Conservation (phyloP, 148 eudicot genomes). For the Selenicereus undatus region DNA sequence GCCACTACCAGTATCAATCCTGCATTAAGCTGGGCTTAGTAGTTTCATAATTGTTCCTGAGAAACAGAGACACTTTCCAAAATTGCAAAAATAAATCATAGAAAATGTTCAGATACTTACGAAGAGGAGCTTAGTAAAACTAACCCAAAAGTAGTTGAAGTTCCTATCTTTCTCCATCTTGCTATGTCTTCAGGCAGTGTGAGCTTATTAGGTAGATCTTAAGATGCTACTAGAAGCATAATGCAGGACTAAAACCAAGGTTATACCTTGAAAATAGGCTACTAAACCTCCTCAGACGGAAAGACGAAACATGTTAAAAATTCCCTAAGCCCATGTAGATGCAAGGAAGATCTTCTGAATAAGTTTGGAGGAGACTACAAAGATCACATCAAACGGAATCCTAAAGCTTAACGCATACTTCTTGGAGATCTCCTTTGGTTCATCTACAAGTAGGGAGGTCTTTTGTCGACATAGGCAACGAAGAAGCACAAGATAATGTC, state of each 20-base stretch:
- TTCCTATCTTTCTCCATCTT: constrained; percentile 69
- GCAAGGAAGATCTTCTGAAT: constrained; percentile 36
- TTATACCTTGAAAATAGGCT: constrained; percentile 61
- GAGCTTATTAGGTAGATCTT: neutral
- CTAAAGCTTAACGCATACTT: constrained; percentile 46
- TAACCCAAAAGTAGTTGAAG: constrained; percentile 55
- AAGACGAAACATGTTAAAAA: constrained; percentile 76
- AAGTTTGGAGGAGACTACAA: constrained; percentile 57
- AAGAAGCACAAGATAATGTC: constrained; percentile 60
- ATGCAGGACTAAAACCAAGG: neutral
- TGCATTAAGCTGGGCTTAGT: too few species aligned
- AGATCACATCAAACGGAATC: constrained; percentile 53
- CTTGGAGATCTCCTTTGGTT: constrained; percentile 48
- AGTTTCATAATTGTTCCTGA: too few species aligned
- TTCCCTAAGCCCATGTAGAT: constrained; percentile 41
- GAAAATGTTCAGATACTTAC: constrained; percentile 37
- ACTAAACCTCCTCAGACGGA: constrained; percentile 84
- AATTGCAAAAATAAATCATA: too few species aligned
- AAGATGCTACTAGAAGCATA: neutral
- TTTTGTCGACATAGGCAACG: constrained; percentile 55
- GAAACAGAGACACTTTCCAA: neutral
- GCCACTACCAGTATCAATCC: too few species aligned
- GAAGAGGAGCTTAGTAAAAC: constrained; percentile 58
- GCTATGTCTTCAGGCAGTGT: neutral
- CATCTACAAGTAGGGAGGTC: constrained; percentile 51